These are phyloP conservation scores for Thermoascus crustaceus DNA, from an alignment of 2,329 filamentous ascomycete species.

Conservation along the genomic window DNA sequence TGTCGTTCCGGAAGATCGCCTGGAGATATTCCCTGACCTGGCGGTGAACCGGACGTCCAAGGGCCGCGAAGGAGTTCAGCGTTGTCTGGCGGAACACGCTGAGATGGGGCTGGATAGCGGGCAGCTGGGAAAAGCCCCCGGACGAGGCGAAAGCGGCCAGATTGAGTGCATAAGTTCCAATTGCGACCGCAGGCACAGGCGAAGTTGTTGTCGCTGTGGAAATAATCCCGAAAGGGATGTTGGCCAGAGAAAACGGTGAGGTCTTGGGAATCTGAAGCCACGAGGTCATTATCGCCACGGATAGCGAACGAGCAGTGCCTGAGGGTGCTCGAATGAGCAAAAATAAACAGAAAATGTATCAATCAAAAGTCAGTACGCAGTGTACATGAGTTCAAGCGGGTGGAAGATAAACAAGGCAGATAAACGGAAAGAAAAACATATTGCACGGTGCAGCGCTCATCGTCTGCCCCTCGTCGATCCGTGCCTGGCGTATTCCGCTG, in stretches of 20 bases:
- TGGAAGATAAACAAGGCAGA: background rate
- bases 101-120: slow-evolving; percentile 49
- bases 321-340: too few species aligned
- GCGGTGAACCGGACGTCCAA: slow-evolving; percentile 60
- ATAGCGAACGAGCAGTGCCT: too few species aligned
- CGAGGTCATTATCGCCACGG: slow-evolving; percentile 36
- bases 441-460: background rate
- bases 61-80: slow-evolving; percentile 64
- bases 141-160: slow-evolving; percentile 53
- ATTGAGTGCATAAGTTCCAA: slow-evolving; percentile 65
- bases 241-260: slow-evolving; percentile 66
- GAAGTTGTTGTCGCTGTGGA: slow-evolving; percentile 49
- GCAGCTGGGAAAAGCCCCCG: slow-evolving; percentile 53
- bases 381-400: background rate
- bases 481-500: too few species aligned
- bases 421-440: background rate
- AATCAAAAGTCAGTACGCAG: background rate
- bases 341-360: background rate
- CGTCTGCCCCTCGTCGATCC: background rate
- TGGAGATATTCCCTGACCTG: slow-evolving; percentile 64
- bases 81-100: slow-evolving; percentile 57
- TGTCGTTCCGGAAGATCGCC: slow-evolving; percentile 54
- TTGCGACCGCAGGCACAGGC: slow-evolving; percentile 60
- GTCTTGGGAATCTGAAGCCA: slow-evolving; percentile 53
- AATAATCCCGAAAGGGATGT: slow-evolving; percentile 79